Percentiles rank a stretch among this genome's conserved stretches.
Evolutionary conservation across 352 stramenopile species (phyloP).

Genomic region (Pythium scleroteichum): DNA sequence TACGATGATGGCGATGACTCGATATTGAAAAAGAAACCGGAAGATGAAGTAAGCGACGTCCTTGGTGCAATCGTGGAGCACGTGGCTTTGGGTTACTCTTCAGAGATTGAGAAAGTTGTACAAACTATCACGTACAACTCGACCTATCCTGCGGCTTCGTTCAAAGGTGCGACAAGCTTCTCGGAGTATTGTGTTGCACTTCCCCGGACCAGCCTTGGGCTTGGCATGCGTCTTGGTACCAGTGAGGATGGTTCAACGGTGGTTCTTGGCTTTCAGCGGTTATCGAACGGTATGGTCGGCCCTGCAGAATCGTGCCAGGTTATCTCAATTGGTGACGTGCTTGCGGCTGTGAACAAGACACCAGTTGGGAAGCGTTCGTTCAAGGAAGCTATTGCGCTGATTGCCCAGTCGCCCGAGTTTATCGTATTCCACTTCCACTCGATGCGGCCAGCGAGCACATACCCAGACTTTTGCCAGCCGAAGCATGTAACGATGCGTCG

Average conservation of each 20-base stretch:
- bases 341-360: slow-evolving; percentile 79
- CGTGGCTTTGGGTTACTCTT: slow-evolving; percentile 76
- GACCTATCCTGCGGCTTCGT: slow-evolving; percentile 49
- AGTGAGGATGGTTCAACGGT: slow-evolving; percentile 54
- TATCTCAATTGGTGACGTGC: slow-evolving; percentile 68
- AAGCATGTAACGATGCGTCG: slow-evolving; percentile 52
- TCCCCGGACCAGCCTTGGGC: slow-evolving; percentile 59
- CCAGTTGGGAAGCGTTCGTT: slow-evolving; percentile 61
- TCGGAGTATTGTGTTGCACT: slow-evolving; percentile 79
- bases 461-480: slow-evolving; percentile 66
- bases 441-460: slow-evolving; percentile 54
- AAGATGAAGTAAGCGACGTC: slow-evolving; percentile 72
- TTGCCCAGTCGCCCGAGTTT: slow-evolving; percentile 56
- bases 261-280: slow-evolving; percentile 81
- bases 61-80: slow-evolving; percentile 82
- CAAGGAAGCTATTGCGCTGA: slow-evolving; percentile 77
- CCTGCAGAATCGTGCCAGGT: slow-evolving; percentile 74
- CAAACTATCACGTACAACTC: slow-evolving; percentile 53
- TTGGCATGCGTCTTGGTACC: slow-evolving; percentile 83
- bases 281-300: slow-evolving; percentile 72
- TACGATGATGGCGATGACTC: slow-evolving; percentile 50
- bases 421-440: slow-evolving; percentile 88
- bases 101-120: slow-evolving; percentile 41
- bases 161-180: slow-evolving; percentile 50
- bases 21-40: slow-evolving; percentile 54